Base-by-base conservation (phyloP, 2,329 filamentous ascomycete species). In the Clarireedia paspali region DNA sequence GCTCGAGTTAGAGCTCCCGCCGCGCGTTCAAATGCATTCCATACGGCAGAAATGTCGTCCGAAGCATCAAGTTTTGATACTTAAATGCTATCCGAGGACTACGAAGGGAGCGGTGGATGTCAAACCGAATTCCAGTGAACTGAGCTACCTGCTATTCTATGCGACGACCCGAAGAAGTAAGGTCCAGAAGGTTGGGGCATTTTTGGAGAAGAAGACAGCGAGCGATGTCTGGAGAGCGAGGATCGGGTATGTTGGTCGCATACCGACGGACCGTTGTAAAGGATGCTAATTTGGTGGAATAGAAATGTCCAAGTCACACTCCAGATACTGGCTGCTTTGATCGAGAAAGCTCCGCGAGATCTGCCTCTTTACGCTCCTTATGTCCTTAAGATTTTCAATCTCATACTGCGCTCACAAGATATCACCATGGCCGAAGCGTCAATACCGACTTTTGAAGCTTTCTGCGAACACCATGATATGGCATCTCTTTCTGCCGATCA, bases 111-210 rank as follows among this genome's bases (percentile, higher is more conserved):
- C 89, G 60, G 87, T 91, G 70, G 90, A 96, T 67, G 90, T 96
- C 68, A 95, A 92, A 74, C 91, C 94, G 46, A 97, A 97, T 73
- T 90, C 90, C 63, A 95, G 90, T 74, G 94, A 99, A 77, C 83
- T 99, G 61, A 95, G 90, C 73, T 97, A 97, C 71, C 82, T 99
- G 62, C 83, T 97, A 54, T 97, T 95, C 79, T 97, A 99, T 77
- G 91, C 89, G 59, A 95, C 89, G 69, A 96, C 91, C 65, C 89
- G 92, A 59, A 85, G 90, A 62, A 92, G 89, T 73, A 99, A 97
- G 79, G 84, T 97, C 65, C 89, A 94, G 68, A 99, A 99, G 74
- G 91, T 99, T 63, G 91, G 90, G 71, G 85, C 84, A 65, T 99
- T 96, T 70, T 79, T 99, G 62, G 91, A 97, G 75, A 95, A 92